These are phyloP conservation scores for Kodamaea lidongshanica DNA, from an alignment of 805 yeast genomes.

Conservation along the genomic window DNA sequence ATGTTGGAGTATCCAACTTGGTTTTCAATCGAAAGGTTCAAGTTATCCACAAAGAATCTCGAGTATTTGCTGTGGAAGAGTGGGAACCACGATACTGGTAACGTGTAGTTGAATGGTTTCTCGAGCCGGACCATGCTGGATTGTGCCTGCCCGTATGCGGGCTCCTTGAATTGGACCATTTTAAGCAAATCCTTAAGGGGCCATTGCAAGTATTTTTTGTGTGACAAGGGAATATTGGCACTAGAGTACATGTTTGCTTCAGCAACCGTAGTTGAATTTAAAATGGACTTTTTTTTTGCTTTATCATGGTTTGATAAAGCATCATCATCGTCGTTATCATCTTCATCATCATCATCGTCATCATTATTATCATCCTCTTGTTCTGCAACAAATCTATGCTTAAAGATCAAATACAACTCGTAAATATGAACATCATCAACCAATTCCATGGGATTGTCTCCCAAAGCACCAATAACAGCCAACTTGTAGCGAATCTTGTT, in stretches of 20 bases:
- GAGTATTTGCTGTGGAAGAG: conserved; percentile 23
- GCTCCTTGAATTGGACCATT: conserved; percentile 17
- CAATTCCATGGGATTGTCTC: conserved; percentile 24
- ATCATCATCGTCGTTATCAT: conserved; percentile 3
- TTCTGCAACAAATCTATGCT: conserved; percentile 20
- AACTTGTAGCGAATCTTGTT: conserved; percentile 31
- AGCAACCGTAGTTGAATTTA: conserved; percentile 7
- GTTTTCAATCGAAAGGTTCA: conserved; percentile 21
- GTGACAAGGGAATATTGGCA: conserved; percentile 14
- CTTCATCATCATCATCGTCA: conserved; percentile 7
- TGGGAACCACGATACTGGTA: conserved; percentile 38
- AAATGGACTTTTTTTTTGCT: conserved; percentile 6
- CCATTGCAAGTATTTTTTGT: conserved; percentile 16
- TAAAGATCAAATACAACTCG: conserved; percentile 28
- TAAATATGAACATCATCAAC: conserved; percentile 22
- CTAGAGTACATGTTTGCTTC: conserved; percentile 8
- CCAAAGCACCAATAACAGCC: conserved; percentile 31
- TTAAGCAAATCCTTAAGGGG: conserved; percentile 22
- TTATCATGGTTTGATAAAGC: too few species aligned
- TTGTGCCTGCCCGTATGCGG: conserved; percentile 16
- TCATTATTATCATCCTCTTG: conserved; percentile 3
- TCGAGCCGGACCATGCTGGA: conserved; percentile 23
- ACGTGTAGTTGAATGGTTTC: conserved; percentile 22
- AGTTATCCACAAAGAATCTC: conserved; percentile 16
- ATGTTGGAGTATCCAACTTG: conserved; percentile 27